phyloP scores from a whole-genome alignment of 371 early-diverging fungal species.

The Syncephalastrum racemosum region DNA sequence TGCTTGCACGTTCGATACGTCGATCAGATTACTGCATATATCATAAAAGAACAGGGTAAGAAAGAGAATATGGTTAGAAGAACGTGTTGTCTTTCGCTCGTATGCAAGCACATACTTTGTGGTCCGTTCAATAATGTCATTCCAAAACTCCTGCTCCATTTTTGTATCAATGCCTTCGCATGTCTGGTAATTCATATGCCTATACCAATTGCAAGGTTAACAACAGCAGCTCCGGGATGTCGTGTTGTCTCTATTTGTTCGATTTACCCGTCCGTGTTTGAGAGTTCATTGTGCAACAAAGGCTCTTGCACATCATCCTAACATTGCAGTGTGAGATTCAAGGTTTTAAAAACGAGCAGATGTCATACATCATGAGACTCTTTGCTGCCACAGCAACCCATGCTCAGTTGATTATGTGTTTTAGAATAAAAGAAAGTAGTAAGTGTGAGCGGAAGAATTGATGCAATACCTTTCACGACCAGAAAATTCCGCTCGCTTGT shows the following conservation, averaged over 20 bases:
- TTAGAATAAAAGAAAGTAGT: no score
- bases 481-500: no score
- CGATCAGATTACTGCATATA: slow-evolving; percentile 45
- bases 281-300: slow-evolving; percentile 26
- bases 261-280: slow-evolving; percentile 34
- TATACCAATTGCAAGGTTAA: not conserved
- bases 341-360: not conserved
- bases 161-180: slow-evolving; percentile 41
- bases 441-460: no score
- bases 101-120: slow-evolving; percentile 41
- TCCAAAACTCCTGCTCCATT: slow-evolving; percentile 50
- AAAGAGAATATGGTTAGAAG: not conserved
- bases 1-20: slow-evolving; percentile 43
- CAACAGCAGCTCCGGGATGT: not conserved
- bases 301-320: slow-evolving; percentile 37
- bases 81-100: no score
- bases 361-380: slow-evolving; percentile 35
- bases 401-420: not conserved
- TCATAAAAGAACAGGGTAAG: not conserved
- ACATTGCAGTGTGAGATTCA: no score
- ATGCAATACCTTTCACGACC: no score
- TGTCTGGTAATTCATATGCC: slow-evolving; percentile 31
- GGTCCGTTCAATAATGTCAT: slow-evolving; percentile 44
- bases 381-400: slow-evolving; percentile 53
- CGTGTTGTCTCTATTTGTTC: not conserved